These are phyloP conservation scores for Neocallimastix lanati DNA, from an alignment of 192 early-diverging fungal genomes.

Conservation along the genomic window DNA sequence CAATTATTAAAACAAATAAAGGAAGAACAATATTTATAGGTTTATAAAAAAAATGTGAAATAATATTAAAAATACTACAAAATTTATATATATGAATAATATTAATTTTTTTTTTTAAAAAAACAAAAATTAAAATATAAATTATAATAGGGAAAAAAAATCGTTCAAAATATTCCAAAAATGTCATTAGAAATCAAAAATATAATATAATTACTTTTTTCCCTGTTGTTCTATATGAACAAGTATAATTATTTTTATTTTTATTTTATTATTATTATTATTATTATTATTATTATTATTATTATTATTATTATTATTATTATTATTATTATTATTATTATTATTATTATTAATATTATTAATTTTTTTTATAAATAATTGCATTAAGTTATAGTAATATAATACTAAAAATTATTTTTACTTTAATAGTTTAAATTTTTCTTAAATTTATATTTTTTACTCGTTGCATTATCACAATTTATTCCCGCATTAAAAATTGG, in stretches of 20 bases:
- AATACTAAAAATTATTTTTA: no score
- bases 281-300: no score
- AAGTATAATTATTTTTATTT: conserved; percentile 15
- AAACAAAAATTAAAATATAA: neutral
- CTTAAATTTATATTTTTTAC: conserved; percentile 86
- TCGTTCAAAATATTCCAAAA: conserved; percentile 22
- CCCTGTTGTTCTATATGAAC: conserved; percentile 63
- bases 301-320: no score
- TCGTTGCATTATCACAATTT: conserved; percentile 83
- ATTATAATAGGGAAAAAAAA: neutral
- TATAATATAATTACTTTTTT: conserved; percentile 65
- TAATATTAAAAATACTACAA: no score
- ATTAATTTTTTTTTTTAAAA: no score
- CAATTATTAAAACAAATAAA: neutral
- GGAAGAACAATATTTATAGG: neutral
- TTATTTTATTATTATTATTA: no score
- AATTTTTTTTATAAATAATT: no score
- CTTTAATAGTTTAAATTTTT: conserved; percentile 77
- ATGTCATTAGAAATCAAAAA: conserved; percentile 75
- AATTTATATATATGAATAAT: no score
- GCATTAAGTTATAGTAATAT: no score
- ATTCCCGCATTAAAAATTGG: conserved; percentile 68
- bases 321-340: no score
- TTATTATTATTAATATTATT: no score
- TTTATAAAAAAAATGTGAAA: neutral